Evolutionary conservation across 768 basidiomycete species (phyloP).

Genomic region (Peribolospora baueri): DNA sequence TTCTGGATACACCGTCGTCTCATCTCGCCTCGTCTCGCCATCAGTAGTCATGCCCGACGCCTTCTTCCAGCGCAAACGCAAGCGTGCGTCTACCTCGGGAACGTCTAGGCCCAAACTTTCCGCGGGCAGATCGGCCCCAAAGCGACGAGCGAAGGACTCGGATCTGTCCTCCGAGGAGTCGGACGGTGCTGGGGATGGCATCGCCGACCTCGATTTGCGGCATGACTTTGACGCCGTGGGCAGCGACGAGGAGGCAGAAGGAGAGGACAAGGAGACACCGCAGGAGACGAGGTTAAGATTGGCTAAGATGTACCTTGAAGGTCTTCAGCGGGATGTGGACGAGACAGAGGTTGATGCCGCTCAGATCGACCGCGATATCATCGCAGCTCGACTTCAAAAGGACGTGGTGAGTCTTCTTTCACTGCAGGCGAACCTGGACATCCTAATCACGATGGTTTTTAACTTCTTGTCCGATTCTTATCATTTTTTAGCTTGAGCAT

Average conservation of each 20-base stretch:
- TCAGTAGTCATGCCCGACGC: conserved; percentile 6
- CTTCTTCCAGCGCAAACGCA: conserved; percentile 9
- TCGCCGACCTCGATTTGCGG: neutral
- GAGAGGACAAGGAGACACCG: conserved; percentile 70
- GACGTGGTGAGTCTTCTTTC: conserved; percentile 35
- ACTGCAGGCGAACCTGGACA: neutral
- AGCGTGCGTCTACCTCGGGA: neutral
- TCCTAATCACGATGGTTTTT: neutral
- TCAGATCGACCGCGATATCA: conserved; percentile 78
- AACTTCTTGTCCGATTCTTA: neutral
- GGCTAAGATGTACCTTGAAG: conserved; percentile 71
- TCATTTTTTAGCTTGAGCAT: conserved; percentile 33
- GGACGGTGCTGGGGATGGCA: too few species aligned
- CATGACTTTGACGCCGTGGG: conserved; percentile 11
- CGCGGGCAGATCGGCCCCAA: neutral
- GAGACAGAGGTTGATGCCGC: conserved; percentile 73
- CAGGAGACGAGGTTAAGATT: conserved; percentile 77
- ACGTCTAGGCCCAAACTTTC: neutral
- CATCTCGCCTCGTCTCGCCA: neutral
- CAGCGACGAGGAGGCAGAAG: conserved; percentile 38
- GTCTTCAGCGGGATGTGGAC: conserved; percentile 61
- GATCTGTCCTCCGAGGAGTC: neutral
- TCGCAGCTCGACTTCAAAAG: conserved; percentile 67
- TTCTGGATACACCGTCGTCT: neutral
- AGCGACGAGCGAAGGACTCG: neutral